These are phyloP conservation scores for Aspergillus quadricinctus DNA, from an alignment of 2,329 filamentous ascomycete species.

Conservation along the genomic window DNA sequence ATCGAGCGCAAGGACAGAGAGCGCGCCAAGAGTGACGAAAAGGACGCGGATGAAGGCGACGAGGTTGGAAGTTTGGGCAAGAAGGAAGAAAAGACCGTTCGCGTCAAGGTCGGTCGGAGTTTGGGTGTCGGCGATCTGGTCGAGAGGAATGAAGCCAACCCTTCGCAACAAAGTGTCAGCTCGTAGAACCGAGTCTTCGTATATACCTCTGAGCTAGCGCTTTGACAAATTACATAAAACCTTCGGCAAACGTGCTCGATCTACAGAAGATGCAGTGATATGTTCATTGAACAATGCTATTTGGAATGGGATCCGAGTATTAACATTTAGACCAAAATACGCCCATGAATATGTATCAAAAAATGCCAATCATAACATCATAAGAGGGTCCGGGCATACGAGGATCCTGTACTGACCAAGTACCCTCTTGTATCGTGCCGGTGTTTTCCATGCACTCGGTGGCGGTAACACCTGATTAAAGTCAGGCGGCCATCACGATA, in stretches of 20 bases:
- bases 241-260: neutral
- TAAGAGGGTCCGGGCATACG: neutral
- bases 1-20: conserved; percentile 38
- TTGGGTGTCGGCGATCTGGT: conserved; percentile 67
- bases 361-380: neutral
- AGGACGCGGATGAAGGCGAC: conserved; percentile 60
- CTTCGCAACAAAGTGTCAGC: neutral
- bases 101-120: conserved; percentile 77
- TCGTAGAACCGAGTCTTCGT: neutral
- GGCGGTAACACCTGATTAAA: neutral
- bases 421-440: neutral
- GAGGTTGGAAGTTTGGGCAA: conserved; percentile 63
- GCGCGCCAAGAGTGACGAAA: conserved; percentile 28
- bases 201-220: neutral
- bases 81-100: conserved; percentile 62
- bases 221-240: neutral
- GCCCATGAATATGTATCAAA: neutral
- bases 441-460: neutral
- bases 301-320: neutral
- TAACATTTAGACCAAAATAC: neutral
- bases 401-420: neutral
- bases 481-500: neutral
- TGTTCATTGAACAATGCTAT: neutral
- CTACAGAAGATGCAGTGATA: neutral
- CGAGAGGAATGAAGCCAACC: conserved; percentile 43